Evolutionary conservation across 352 stramenopile species (phyloP), one percentile per base, ranked within the genome.

Genomic region (Pythium brachiatum): DNA sequence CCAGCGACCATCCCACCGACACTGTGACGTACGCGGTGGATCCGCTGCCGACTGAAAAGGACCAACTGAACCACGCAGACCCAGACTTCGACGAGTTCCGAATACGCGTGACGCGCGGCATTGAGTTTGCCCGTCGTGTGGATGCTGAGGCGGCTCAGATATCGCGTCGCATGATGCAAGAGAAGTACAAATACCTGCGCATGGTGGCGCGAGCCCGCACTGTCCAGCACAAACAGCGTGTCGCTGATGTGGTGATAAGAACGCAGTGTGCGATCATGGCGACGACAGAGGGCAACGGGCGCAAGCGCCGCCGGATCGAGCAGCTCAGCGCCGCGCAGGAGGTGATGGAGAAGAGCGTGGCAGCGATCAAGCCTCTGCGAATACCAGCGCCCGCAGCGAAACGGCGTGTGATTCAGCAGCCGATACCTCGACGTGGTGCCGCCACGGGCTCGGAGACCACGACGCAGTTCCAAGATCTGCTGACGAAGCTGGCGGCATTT

Each of bases 41-140:
- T 16, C 25, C 8, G 3, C 29, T 34, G 13, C 4, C 18, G 18
- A 20, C 7, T 25, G 52, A 46, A 36, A 43, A 32, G 1, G 55
- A 31, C 7, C 41, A 26, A 7, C 11, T 27, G 31, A 15, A 26
- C 16, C 51, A 34, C 7, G 23, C 34, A 20, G 53, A 59, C 36
- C 25, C 54, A 15, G 56, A 69, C 29, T 73, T 86, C 32, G 77
- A 89, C 32, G 72, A 75, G 32, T 90, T 88, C 47, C 79, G 79
- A 76, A 92, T 88, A 89, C 77, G 73, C 69, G 43, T 92, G 62
- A 68, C 64, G 38, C 80, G 74, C 7, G 86, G 74, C 20, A 68
- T 78, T n/a, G 75, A 71, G 26, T 68, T 89, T 31, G 73, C 75
- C 0, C 68, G 70, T 7, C 68, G 56, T 18, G 59, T 89, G 16